Evolutionary conservation across 2,329 filamentous ascomycete species (phyloP).

Genomic region (Diaporthe caulivora): DNA sequence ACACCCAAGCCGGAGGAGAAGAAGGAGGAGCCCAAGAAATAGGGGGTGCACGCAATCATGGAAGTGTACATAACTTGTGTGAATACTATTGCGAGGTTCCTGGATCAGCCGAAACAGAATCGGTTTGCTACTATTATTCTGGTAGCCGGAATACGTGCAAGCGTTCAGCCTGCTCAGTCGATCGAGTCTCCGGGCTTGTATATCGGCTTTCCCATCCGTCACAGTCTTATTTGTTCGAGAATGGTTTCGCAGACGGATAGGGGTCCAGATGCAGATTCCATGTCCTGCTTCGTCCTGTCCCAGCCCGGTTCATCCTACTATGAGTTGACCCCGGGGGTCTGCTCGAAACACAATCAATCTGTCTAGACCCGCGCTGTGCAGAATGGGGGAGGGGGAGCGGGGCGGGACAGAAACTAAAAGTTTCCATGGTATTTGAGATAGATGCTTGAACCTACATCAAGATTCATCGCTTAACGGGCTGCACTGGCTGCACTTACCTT

Average conservation of each 20-base stretch:
- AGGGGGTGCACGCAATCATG: constrained; percentile 51
- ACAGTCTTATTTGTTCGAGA: not conserved
- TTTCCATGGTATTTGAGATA: not conserved
- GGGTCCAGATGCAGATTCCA: not conserved
- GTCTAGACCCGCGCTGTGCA: not conserved
- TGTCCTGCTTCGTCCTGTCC: not conserved
- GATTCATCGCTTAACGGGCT: not conserved
- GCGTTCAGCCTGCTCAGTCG: not conserved
- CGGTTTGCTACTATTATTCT: not conserved
- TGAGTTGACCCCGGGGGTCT: not conserved
- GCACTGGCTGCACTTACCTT: not conserved
- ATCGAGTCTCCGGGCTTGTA: not conserved
- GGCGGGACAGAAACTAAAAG: not conserved
- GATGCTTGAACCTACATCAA: not conserved
- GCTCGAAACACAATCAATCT: not conserved
- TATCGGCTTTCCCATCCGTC: not conserved
- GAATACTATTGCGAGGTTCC: constrained; percentile 32
- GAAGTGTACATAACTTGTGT: constrained; percentile 49
- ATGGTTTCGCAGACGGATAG: too few species aligned
- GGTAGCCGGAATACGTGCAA: too few species aligned
- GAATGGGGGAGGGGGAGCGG: too few species aligned
- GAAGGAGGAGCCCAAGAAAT: constrained; percentile 93
- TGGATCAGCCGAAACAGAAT: not conserved
- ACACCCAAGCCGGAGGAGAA: constrained; percentile 95
- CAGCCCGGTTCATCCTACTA: too few species aligned